Percentiles rank a stretch among this genome's conserved stretches.
Conservation (phyloP, 768 basidiomycete genomes). For the Termitomyces sp. region DNA sequence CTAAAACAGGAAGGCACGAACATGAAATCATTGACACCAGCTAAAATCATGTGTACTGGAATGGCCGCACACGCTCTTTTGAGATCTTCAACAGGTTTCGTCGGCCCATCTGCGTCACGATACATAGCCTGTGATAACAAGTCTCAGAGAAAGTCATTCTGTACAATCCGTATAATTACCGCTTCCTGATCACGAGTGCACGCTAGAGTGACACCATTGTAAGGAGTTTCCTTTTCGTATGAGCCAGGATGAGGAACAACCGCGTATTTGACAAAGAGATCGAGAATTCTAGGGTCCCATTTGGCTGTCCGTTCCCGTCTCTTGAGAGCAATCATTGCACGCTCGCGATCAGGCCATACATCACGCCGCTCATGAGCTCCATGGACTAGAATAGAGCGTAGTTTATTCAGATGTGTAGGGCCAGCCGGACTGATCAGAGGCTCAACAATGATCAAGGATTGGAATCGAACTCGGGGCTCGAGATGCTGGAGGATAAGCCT, state of each 20-base stretch:
- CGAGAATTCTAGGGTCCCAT: conserved; percentile 53
- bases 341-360: conserved; percentile 43
- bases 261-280: conserved; percentile 46
- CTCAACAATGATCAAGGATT: conserved; percentile 54
- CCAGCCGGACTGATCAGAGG: conserved; percentile 56
- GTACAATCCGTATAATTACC: conserved; percentile 27
- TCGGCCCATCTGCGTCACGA: conserved; percentile 47
- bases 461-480: conserved; percentile 38
- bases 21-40: conserved; percentile 48
- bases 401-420: conserved; percentile 30
- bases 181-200: conserved; percentile 62
- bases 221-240: conserved; percentile 3
- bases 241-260: conserved; percentile 1
- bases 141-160: neutral
- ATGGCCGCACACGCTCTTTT: conserved; percentile 30
- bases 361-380: conserved; percentile 46
- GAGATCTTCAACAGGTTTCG: conserved; percentile 45
- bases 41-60: conserved; percentile 53
- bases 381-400: conserved; percentile 38
- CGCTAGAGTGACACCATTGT: conserved; percentile 38
- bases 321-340: conserved; percentile 33
- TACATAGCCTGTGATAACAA: conserved; percentile 52
- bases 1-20: conserved; percentile 19
- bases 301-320: conserved; percentile 25
- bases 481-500: conserved; percentile 53